phyloP scores from a whole-genome alignment of 2,329 filamentous ascomycete species.

The Microdochium paspali region DNA sequence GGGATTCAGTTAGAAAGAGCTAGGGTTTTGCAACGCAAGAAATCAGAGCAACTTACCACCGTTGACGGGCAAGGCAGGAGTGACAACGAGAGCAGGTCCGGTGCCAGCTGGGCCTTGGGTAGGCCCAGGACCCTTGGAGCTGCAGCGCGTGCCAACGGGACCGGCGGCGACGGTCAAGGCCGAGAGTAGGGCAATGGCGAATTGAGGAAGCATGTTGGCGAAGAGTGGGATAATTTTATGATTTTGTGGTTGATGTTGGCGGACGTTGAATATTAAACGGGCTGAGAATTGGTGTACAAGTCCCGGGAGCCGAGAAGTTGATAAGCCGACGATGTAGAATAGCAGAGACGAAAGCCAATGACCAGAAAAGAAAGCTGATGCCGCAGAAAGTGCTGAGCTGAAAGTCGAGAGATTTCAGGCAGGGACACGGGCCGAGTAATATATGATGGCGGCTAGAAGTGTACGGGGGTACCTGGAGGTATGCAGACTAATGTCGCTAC shows the following conservation, averaged over 20 bases:
- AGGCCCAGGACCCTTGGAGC: not conserved
- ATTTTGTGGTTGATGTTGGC: not conserved
- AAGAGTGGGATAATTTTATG: constrained; percentile 4
- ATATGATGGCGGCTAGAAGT: not conserved
- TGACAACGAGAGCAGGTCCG: constrained; percentile 6
- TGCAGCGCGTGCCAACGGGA: constrained; percentile 13
- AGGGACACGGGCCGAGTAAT: not conserved
- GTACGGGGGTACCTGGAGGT: not conserved
- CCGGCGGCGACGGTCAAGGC: constrained; percentile 14
- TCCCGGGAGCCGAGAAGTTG: not conserved
- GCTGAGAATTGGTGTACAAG: not conserved
- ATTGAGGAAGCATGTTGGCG: constrained; percentile 16
- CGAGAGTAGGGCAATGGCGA: constrained; percentile 14
- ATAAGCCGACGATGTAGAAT: not conserved
- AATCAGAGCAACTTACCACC: constrained; percentile 17
- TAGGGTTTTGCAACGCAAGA: not conserved
- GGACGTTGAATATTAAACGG: not conserved
- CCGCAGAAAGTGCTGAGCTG: not conserved
- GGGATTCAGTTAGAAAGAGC: not conserved
- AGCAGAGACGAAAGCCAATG: not conserved
- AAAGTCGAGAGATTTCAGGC: not conserved
- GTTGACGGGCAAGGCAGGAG: constrained; percentile 28
- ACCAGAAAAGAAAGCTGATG: not conserved
- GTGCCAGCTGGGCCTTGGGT: constrained; percentile 5
- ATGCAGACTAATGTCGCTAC: not conserved